A percentile compares a stretch with the other conserved stretches of the same genome.
These are phyloP conservation scores for Termitomyces bulborhizus DNA, from an alignment of 768 basidiomycete species.

Conservation along the genomic window DNA sequence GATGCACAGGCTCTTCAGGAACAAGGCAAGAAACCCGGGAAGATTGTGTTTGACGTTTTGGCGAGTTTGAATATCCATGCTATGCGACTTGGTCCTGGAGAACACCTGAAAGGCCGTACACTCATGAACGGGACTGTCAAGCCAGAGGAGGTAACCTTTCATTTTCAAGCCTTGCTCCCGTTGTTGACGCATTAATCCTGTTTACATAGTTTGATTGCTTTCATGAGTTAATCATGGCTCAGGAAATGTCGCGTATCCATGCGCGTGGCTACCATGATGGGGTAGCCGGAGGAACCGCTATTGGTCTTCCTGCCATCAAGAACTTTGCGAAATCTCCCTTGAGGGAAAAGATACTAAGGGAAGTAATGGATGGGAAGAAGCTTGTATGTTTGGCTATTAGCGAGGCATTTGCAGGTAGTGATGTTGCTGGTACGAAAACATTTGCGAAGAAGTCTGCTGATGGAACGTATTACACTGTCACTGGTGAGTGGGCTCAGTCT, in stretches of 20 bases:
- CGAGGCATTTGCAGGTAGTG: slow-evolving; percentile 70
- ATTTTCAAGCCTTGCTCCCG: not conserved
- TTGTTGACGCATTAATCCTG: not conserved
- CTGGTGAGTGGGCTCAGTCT: slow-evolving; percentile 41
- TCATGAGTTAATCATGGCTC: slow-evolving; percentile 63
- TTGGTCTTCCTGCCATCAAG: slow-evolving; percentile 62
- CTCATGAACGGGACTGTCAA: slow-evolving; percentile 14
- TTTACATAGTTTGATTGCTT: slow-evolving; percentile 46
- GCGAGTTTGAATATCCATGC: slow-evolving; percentile 13
- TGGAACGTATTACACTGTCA: slow-evolving; percentile 63
- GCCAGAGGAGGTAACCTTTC: slow-evolving; percentile 7
- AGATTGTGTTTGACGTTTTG: slow-evolving; percentile 8
- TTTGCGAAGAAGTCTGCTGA: slow-evolving; percentile 58
- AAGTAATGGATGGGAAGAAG: slow-evolving; percentile 57
- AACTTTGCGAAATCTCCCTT: slow-evolving; percentile 34
- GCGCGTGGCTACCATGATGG: slow-evolving; percentile 69
- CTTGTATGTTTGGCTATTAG: slow-evolving; percentile 71
- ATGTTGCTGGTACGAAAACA: slow-evolving; percentile 59
- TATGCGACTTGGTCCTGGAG: slow-evolving; percentile 14
- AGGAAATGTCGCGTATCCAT: slow-evolving; percentile 52
- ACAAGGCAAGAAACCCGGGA: slow-evolving; percentile 13
- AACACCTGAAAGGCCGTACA: slow-evolving; percentile 11
- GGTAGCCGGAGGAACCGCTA: slow-evolving; percentile 55
- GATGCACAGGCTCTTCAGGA: slow-evolving; percentile 15
- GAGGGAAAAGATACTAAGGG: slow-evolving; percentile 40